phyloP scores from a whole-genome alignment of 495 filamentous ascomycete genomes.

The Cercophora samala region DNA sequence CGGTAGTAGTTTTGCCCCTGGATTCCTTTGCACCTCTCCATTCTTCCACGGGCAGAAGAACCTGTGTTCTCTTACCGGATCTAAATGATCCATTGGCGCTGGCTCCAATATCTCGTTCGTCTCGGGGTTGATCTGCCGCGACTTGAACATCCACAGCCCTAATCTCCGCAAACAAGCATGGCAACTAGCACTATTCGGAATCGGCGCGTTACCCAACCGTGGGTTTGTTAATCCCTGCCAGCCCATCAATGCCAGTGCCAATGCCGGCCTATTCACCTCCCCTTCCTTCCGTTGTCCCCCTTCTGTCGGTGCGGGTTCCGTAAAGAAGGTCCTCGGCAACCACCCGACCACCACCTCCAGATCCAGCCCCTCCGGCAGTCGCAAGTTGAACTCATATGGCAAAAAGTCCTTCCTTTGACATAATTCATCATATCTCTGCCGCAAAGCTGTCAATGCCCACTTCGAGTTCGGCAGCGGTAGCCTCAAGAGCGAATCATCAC shows the following conservation, averaged over 20 bases:
- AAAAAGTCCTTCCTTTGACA: slow-evolving; percentile 45
- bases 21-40: slow-evolving; percentile 52
- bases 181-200: slow-evolving; percentile 70
- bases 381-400: slow-evolving; percentile 52
- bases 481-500: slow-evolving; percentile 58
- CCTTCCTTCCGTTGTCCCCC: slow-evolving; percentile 6
- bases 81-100: slow-evolving; percentile 60
- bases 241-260: slow-evolving; percentile 76
- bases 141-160: slow-evolving; percentile 91
- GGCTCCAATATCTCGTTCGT: slow-evolving; percentile 51
- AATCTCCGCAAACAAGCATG: slow-evolving; percentile 81
- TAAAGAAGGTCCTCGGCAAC: slow-evolving; percentile 47
- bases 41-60: slow-evolving; percentile 83
- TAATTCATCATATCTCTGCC: slow-evolving; percentile 59
- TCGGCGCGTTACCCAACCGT: slow-evolving; percentile 43
- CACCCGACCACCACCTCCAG: slow-evolving; percentile 49
- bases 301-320: slow-evolving; percentile 35
- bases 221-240: slow-evolving; percentile 73
- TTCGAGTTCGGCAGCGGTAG: slow-evolving; percentile 56
- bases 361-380: slow-evolving; percentile 44
- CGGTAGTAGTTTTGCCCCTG: slow-evolving; percentile 29
- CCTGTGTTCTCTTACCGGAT: slow-evolving; percentile 66
- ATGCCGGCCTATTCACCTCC: slow-evolving; percentile 59
- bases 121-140: slow-evolving; percentile 47
- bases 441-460: slow-evolving; percentile 53